Percentiles rank a stretch among this genome's conserved stretches.
These are phyloP conservation scores for Penicillium cataractarum DNA, from an alignment of 495 filamentous ascomycete species.

Conservation along the genomic window DNA sequence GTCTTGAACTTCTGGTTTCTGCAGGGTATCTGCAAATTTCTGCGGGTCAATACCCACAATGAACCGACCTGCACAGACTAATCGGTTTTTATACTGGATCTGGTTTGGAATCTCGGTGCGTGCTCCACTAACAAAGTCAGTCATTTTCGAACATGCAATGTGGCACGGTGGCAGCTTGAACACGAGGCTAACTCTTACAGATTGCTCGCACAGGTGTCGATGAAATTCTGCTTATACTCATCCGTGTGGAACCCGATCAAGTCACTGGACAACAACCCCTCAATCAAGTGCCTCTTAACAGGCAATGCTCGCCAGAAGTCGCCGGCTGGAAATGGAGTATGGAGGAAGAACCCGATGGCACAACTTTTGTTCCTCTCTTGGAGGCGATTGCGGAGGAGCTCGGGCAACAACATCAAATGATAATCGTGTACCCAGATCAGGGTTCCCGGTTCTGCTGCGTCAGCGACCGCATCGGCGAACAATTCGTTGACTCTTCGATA, in stretches of 20 bases:
- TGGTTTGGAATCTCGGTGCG: constrained; percentile 57
- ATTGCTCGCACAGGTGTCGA: constrained; percentile 80
- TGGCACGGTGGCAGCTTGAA: constrained; percentile 35
- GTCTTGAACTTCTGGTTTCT: constrained; percentile 72
- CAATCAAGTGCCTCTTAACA: constrained; percentile 78
- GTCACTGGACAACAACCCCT: constrained; percentile 82
- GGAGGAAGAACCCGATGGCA: constrained; percentile 92
- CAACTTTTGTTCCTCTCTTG: constrained; percentile 69
- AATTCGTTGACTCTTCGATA: constrained; percentile 84
- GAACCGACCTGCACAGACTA: constrained; percentile 78
- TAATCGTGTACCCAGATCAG: constrained; percentile 97
- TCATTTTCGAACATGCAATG: constrained; percentile 44
- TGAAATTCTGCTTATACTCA: constrained; percentile 88
- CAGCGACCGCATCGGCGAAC: constrained; percentile 78
- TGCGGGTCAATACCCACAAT: constrained; percentile 93
- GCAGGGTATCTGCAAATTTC: constrained; percentile 78
- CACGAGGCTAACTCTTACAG: constrained; percentile 57
- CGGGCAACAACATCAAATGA: constrained; percentile 88
- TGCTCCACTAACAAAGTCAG: constrained; percentile 19
- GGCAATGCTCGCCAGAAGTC: constrained; percentile 92
- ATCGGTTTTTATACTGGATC: constrained; percentile 74
- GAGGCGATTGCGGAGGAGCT: constrained; percentile 80
- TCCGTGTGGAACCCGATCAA: constrained; percentile 94
- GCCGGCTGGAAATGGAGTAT: constrained; percentile 90
- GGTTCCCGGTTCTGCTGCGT: constrained; percentile 74